phyloP scores from a whole-genome alignment of 495 filamentous ascomycete species.

The Cladorrhinum samala region DNA sequence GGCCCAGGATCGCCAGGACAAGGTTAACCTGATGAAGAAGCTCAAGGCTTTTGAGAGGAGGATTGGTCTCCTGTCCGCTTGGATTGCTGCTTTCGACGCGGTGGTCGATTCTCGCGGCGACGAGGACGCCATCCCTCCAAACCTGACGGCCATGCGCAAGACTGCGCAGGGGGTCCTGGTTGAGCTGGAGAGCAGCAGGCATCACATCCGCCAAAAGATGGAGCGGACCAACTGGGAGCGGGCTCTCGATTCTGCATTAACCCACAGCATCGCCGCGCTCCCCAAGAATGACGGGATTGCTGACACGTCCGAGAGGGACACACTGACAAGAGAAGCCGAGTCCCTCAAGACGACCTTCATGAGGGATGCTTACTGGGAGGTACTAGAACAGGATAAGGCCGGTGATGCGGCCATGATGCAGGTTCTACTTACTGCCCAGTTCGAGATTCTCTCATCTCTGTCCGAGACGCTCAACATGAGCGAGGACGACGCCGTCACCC shows the following conservation, averaged over 20 bases:
- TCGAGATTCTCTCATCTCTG: conserved; percentile 80
- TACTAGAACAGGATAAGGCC: conserved; percentile 76
- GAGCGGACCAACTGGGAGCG: conserved; percentile 79
- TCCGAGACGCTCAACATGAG: conserved; percentile 72
- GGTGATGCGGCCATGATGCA: conserved; percentile 74
- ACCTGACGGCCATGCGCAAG: conserved; percentile 71
- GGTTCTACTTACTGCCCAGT: conserved; percentile 78
- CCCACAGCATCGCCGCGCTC: conserved; percentile 75
- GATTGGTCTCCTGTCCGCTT: conserved; percentile 75
- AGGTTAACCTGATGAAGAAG: conserved; percentile 72
- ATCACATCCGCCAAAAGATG: conserved; percentile 80
- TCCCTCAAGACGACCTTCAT: conserved; percentile 76
- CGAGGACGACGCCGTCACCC: conserved; percentile 73
- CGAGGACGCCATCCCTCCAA: conserved; percentile 57
- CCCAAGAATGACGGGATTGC: conserved; percentile 60
- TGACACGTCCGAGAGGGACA: conserved; percentile 65
- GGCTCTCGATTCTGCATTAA: conserved; percentile 76
- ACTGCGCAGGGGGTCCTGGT: conserved; percentile 79
- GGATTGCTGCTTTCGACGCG: conserved; percentile 87
- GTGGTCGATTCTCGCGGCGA: conserved; percentile 66
- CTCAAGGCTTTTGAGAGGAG: conserved; percentile 76
- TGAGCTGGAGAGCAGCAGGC: conserved; percentile 81
- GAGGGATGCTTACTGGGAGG: conserved; percentile 67
- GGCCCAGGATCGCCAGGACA: conserved; percentile 69
- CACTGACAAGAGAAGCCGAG: conserved; percentile 74